These are phyloP conservation scores for Fragosphaeria purpurea DNA, from an alignment of 2,329 filamentous ascomycete species.

Conservation along the genomic window DNA sequence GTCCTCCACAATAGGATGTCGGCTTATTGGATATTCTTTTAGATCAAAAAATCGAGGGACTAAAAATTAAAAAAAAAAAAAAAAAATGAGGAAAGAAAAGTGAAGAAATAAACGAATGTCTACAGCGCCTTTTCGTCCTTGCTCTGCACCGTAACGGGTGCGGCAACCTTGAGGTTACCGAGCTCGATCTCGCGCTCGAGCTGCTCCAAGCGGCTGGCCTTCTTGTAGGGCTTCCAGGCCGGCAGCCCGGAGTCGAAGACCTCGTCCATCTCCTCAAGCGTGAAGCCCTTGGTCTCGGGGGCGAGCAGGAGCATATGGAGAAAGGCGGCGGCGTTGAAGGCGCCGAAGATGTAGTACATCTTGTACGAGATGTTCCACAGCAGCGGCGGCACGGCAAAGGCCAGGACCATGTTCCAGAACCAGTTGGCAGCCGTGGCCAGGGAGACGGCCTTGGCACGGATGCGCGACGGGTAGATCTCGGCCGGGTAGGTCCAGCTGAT, in stretches of 20 bases:
- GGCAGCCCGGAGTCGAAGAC: constrained; percentile 54
- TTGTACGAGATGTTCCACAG: constrained; percentile 38
- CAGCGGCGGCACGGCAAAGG: constrained; percentile 40
- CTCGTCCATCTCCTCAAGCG: constrained; percentile 66
- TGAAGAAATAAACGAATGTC: too few relatives aligned
- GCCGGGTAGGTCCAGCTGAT: constrained; percentile 39
- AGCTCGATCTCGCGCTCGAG: constrained; percentile 38
- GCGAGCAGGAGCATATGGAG: constrained; percentile 55
- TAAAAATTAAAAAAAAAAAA: too few relatives aligned
- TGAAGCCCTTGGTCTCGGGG: constrained; percentile 62
- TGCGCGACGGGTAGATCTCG: constrained; percentile 33
- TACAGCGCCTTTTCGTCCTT: too few relatives aligned
- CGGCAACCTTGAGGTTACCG: constrained; percentile 29
- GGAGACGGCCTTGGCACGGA: constrained; percentile 35
- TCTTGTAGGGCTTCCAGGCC: constrained; percentile 44
- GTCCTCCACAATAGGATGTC: too few relatives aligned
- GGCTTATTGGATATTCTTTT: too few relatives aligned
- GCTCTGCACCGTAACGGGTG: not conserved
- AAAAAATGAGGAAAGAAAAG: too few relatives aligned
- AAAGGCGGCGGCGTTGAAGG: constrained; percentile 59
- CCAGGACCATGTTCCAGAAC: constrained; percentile 43
- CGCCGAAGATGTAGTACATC: constrained; percentile 62
- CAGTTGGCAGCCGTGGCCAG: constrained; percentile 30
- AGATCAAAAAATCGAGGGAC: too few relatives aligned
- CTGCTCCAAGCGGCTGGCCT: constrained; percentile 34